phyloP scores from a whole-genome alignment of 768 basidiomycete species.

The Gloeopeniophorella convolvens region DNA sequence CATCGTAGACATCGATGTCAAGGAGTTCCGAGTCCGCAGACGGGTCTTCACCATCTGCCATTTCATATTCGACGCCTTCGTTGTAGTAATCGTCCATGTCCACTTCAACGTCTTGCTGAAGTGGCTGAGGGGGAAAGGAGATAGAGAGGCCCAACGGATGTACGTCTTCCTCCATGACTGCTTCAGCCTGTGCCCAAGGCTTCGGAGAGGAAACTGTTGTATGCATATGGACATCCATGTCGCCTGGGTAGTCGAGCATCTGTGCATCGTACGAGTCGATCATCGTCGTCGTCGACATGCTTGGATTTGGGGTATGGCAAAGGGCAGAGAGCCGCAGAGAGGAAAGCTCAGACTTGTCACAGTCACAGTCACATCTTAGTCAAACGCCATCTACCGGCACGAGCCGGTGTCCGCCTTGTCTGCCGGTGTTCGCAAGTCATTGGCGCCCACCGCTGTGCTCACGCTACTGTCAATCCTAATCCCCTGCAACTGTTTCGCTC shows the following conservation, averaged over 20 bases:
- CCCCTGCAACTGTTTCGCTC: no score
- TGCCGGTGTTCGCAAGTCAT: no score
- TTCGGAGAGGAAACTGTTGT: slow-evolving; percentile 21
- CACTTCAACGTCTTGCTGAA: slow-evolving; percentile 21
- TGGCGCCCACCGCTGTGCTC: no score
- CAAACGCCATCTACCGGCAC: neutral
- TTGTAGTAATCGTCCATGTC: slow-evolving; percentile 21
- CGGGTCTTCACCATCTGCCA: slow-evolving; percentile 17
- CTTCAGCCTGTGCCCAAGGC: slow-evolving; percentile 17
- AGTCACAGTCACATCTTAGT: neutral
- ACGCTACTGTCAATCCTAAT: no score
- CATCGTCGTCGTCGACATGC: slow-evolving; percentile 18
- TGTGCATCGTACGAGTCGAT: slow-evolving; percentile 22
- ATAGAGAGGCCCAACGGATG: slow-evolving; percentile 5
- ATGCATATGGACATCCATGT: slow-evolving; percentile 21
- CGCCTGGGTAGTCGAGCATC: slow-evolving; percentile 20
- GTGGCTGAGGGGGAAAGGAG: slow-evolving; percentile 7
- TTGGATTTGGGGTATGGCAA: slow-evolving; percentile 1
- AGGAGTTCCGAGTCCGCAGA: slow-evolving; percentile 15
- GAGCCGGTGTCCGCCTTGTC: no score
- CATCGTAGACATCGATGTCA: slow-evolving; percentile 20
- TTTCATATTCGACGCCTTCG: slow-evolving; percentile 20
- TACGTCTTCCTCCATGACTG: slow-evolving; percentile 21
- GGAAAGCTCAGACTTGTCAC: neutral
- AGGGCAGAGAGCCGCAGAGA: no score